Evolutionary conservation across 495 filamentous ascomycete genomes (phyloP).

Genomic region (Darksidea phi): DNA sequence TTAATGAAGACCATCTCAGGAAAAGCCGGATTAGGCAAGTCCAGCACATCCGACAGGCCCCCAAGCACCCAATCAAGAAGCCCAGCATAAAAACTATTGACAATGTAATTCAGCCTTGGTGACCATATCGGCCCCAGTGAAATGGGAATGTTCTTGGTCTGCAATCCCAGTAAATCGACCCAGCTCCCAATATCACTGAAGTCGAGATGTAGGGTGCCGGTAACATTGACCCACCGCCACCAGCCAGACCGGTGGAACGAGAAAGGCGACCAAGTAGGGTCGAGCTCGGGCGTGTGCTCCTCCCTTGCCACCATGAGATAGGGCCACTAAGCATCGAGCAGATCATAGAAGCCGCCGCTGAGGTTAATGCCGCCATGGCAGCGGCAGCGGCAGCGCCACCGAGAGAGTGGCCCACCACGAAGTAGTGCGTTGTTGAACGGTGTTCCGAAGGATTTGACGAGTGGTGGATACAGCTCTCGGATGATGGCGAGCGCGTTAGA

Average conservation of each 20-base stretch:
- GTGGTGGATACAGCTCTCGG: slow-evolving; percentile 9
- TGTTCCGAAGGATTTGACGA: slow-evolving; percentile 8
- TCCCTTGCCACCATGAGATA: slow-evolving; percentile 15
- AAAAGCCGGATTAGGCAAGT: not conserved
- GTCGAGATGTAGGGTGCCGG: slow-evolving; percentile 18
- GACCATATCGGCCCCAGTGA: slow-evolving; percentile 9
- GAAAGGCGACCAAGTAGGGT: slow-evolving; percentile 20
- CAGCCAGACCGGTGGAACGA: slow-evolving; percentile 20
- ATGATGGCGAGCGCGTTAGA: slow-evolving; percentile 19
- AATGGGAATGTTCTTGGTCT: slow-evolving; percentile 4
- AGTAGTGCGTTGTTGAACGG: slow-evolving; percentile 19
- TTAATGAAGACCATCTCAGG: slow-evolving; percentile 20
- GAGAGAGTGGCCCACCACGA: slow-evolving; percentile 20
- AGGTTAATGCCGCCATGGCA: slow-evolving; percentile 18
- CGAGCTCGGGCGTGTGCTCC: slow-evolving; percentile 11
- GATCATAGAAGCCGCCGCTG: slow-evolving; percentile 18
- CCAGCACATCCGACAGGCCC: not conserved
- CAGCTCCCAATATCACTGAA: slow-evolving; percentile 21
- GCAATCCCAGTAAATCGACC: slow-evolving; percentile 20
- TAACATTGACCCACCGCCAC: slow-evolving; percentile 27
- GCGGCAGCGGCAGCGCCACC: slow-evolving; percentile 15
- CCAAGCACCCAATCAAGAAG: slow-evolving; percentile 22
- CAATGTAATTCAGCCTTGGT: slow-evolving; percentile 18
- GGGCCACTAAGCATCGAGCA: slow-evolving; percentile 21
- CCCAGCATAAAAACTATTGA: slow-evolving; percentile 2